A percentile compares a stretch with the other conserved stretches of the same genome.
These are phyloP conservation scores for Thelonectria rubi DNA, from an alignment of 2,329 filamentous ascomycete genomes.

Conservation along the genomic window DNA sequence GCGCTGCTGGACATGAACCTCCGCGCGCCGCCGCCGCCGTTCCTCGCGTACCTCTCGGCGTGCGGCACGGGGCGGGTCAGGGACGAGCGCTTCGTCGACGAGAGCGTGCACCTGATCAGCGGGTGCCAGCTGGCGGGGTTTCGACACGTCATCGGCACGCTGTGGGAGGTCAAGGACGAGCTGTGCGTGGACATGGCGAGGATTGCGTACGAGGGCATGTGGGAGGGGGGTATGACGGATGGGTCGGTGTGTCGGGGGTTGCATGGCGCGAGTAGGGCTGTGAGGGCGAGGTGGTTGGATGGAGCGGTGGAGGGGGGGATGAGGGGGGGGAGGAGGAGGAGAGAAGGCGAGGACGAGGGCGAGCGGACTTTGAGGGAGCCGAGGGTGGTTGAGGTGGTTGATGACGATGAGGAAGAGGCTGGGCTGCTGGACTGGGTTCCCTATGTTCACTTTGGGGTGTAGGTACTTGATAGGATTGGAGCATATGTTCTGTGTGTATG, in stretches of 20 bases:
- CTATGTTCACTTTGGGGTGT: background rate
- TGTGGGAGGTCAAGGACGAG: constrained; percentile 12
- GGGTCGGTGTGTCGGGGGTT: constrained; percentile 1
- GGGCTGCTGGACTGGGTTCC: background rate
- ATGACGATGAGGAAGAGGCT: background rate
- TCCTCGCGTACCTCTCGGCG: constrained; percentile 51
- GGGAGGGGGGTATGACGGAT: constrained; percentile 1
- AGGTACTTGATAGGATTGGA: background rate
- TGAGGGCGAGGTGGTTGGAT: constrained; percentile 1
- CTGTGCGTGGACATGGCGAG: constrained; percentile 3
- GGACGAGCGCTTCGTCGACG: constrained; percentile 43
- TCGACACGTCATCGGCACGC: constrained; percentile 13
- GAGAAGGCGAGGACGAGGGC: no score
- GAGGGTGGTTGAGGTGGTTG: background rate
- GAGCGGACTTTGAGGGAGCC: background rate
- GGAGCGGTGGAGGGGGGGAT: background rate
- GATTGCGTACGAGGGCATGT: constrained; percentile 4
- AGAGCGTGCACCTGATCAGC: constrained; percentile 48
- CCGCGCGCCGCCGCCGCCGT: constrained; percentile 28
- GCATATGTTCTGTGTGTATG: background rate
- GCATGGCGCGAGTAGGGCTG: background rate
- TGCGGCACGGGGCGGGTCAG: constrained; percentile 45
- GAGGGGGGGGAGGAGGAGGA: background rate
- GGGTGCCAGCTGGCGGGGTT: constrained; percentile 6
- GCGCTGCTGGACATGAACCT: constrained; percentile 30